These are phyloP conservation scores for Citrus maxima DNA, from an alignment of 345 rosid species.

Conservation along the genomic window DNA sequence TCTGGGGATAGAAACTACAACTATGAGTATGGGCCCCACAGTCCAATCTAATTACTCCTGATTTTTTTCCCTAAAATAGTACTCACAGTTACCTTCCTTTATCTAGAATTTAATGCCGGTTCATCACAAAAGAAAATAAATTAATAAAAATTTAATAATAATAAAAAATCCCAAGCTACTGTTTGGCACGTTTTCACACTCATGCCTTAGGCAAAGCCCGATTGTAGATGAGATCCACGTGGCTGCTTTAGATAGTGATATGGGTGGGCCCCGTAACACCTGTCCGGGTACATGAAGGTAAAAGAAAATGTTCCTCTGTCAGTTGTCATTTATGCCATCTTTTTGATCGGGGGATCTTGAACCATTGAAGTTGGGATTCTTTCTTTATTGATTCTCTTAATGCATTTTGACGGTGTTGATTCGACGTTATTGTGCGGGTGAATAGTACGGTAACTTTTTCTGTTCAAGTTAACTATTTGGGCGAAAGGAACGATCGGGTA, in stretches of 20 bases:
- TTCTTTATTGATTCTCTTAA: neutral
- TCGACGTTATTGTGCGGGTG: neutral
- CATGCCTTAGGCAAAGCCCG: neutral
- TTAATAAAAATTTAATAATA: neutral
- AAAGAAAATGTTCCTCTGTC: neutral
- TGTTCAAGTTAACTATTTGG: neutral
- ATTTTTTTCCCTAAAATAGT: neutral
- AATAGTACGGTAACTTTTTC: neutral
- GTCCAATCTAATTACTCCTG: neutral
- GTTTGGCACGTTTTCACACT: slow-evolving; percentile 14
- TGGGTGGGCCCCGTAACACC: neutral
- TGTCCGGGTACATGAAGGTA: neutral
- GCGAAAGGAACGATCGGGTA: neutral
- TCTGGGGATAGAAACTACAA: neutral
- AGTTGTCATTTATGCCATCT: neutral
- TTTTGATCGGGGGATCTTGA: neutral
- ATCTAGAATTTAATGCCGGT: neutral
- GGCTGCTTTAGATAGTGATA: neutral
- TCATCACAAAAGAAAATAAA: neutral
- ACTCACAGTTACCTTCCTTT: too few relatives aligned
- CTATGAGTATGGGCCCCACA: neutral
- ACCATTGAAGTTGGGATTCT: slow-evolving; percentile 6
- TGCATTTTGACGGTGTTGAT: slow-evolving; percentile 2
- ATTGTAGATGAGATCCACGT: slow-evolving; percentile 10
- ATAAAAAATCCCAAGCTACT: neutral